These are phyloP conservation scores for Tricholoma sp. DNA, from an alignment of 768 basidiomycete species.

Conservation along the genomic window DNA sequence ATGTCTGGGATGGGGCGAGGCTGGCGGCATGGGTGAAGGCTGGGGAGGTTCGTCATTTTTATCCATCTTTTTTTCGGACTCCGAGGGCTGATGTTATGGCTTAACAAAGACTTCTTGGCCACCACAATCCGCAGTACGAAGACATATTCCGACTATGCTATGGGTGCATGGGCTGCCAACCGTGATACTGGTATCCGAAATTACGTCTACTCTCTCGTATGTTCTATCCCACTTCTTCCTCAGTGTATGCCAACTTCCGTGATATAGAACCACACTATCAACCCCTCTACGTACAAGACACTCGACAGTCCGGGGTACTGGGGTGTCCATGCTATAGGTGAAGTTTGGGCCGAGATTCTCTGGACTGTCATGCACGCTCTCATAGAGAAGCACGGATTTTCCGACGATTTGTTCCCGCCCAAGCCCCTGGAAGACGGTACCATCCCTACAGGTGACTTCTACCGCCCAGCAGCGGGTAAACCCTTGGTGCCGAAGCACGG, in stretches of 20 bases:
- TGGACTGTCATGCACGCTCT: slow-evolving; percentile 74
- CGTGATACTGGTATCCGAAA: slow-evolving; percentile 73
- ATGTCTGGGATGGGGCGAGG: slow-evolving; percentile 94
- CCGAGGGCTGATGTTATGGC: neutral
- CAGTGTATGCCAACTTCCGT: neutral
- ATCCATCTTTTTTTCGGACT: neutral
- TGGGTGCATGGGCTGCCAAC: slow-evolving; percentile 97
- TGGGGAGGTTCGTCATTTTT: slow-evolving; percentile 65
- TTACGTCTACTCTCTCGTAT: slow-evolving; percentile 73
- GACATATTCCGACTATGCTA: slow-evolving; percentile 73
- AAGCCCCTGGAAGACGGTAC: slow-evolving; percentile 56
- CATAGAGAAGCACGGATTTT: slow-evolving; percentile 80
- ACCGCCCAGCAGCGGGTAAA: slow-evolving; percentile 44
- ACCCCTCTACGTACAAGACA: slow-evolving; percentile 92
- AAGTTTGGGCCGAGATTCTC: slow-evolving; percentile 93
- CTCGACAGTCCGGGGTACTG: slow-evolving; percentile 93
- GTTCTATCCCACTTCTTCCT: slow-evolving; percentile 11
- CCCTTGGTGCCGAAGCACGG: slow-evolving; percentile 85
- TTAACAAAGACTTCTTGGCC: slow-evolving; percentile 68
- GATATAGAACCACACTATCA: slow-evolving; percentile 53
- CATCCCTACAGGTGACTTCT: slow-evolving; percentile 71
- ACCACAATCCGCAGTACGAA: slow-evolving; percentile 78
- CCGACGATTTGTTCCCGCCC: slow-evolving; percentile 78
- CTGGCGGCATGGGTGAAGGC: slow-evolving; percentile 97
- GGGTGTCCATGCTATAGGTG: slow-evolving; percentile 89